Conservation (phyloP, 78 protist genomes). For the Speleostelium caveatum region DNA sequence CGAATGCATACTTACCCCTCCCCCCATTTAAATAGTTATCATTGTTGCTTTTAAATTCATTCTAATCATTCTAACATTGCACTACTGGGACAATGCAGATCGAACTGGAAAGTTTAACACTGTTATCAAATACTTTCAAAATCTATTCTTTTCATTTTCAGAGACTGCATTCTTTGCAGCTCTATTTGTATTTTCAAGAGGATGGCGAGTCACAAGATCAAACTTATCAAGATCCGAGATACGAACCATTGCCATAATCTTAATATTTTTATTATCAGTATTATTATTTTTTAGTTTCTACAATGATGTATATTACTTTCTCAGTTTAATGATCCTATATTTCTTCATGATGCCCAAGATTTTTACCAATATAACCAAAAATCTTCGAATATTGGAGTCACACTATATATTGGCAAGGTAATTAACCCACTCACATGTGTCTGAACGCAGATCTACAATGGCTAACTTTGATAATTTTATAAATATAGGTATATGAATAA, state of each 20-base stretch:
- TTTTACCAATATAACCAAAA: conserved; percentile 66
- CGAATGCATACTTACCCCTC: neutral
- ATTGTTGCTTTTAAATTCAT: conserved; percentile 20
- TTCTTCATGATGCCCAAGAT: conserved; percentile 81
- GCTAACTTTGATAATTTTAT: too few species aligned
- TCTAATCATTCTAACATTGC: conserved; percentile 10
- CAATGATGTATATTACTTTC: conserved; percentile 63
- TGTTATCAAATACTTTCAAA: conserved; percentile 4
- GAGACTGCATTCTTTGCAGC: conserved; percentile 59
- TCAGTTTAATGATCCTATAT: conserved; percentile 68
- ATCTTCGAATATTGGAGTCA: conserved; percentile 24
- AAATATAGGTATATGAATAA: conserved; percentile 3
- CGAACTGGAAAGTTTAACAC: conserved; percentile 16
- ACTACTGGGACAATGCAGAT: conserved; percentile 43
- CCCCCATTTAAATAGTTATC: conserved; percentile 8
- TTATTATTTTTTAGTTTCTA: conserved; percentile 65
- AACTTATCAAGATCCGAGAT: conserved; percentile 14
- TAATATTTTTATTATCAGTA: conserved; percentile 23
- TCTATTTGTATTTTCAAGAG: conserved; percentile 40
- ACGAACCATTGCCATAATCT: conserved; percentile 9
- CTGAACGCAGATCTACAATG: too few species aligned
- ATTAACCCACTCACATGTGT: neutral
- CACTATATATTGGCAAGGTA: conserved; percentile 37
- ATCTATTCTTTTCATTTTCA: conserved; percentile 26
- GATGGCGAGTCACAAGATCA: conserved; percentile 49